A percentile compares a stretch with the other conserved stretches of the same genome.
Evolutionary conservation across 2,329 filamentous ascomycete genomes (phyloP).

Genomic region (Botrytis medusae): DNA sequence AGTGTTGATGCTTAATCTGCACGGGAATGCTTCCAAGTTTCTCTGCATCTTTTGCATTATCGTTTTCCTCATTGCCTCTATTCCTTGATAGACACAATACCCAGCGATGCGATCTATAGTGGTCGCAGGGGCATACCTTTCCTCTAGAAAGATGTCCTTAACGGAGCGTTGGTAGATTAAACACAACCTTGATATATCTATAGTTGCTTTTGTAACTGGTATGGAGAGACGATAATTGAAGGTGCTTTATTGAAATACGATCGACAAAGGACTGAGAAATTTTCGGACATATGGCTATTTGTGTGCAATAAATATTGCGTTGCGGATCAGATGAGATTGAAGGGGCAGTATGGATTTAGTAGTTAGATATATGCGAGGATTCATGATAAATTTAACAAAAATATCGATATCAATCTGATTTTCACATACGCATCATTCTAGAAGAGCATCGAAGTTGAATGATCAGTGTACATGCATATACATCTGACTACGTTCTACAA

Average conservation of each 20-base stretch:
- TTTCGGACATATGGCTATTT: conserved; percentile 36
- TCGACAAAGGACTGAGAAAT: conserved; percentile 41
- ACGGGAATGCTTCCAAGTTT: background rate
- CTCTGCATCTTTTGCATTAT: conserved; percentile 10
- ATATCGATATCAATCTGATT: background rate
- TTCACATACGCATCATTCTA: background rate
- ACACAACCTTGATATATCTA: conserved; percentile 25
- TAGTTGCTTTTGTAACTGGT: conserved; percentile 22
- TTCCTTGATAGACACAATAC: conserved; percentile 28
- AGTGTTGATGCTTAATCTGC: background rate
- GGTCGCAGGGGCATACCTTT: conserved; percentile 68
- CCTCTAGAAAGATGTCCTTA: conserved; percentile 69
- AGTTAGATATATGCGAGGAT: background rate
- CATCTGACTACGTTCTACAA: background rate
- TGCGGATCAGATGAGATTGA: background rate
- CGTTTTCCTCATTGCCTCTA: background rate
- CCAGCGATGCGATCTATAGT: conserved; percentile 75
- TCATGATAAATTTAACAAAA: background rate
- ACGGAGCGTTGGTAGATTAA: conserved; percentile 74
- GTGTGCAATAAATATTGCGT: background rate
- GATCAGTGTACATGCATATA: background rate
- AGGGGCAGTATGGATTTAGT: background rate
- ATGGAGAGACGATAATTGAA: conserved; percentile 37
- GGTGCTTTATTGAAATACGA: conserved; percentile 40
- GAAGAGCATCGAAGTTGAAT: background rate